Percentiles rank a stretch among this genome's conserved stretches.
phyloP scores from a whole-genome alignment of 148 eudicot species.

The Rhododendron molle region DNA sequence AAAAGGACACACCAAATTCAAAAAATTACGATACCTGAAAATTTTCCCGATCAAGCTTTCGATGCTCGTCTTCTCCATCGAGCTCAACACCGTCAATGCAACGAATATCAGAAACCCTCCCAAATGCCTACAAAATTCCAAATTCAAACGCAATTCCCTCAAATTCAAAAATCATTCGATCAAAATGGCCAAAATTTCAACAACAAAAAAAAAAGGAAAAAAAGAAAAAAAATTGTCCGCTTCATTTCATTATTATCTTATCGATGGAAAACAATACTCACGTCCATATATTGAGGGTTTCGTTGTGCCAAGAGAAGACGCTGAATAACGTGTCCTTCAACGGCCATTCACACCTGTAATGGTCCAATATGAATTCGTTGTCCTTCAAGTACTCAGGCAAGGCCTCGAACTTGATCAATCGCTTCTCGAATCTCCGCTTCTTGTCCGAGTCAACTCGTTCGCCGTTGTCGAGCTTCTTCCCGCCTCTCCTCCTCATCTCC shows the following conservation, averaged over 20 bases:
- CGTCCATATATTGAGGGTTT: conserved; percentile 83
- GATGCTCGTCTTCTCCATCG: conserved; percentile 37
- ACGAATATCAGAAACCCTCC: conserved; percentile 66
- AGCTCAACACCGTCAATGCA: conserved; percentile 49
- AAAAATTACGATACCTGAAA: conserved; percentile 1
- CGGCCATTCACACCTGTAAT: conserved; percentile 96
- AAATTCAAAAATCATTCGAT: background rate
- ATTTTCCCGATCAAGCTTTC: conserved; percentile 40
- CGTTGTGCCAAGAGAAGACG: conserved; percentile 83
- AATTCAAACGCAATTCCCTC: background rate
- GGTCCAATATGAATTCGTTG: conserved; percentile 67
- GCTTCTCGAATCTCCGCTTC: background rate
- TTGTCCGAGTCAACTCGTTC: background rate
- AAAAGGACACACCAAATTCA: background rate
- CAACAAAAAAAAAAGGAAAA: too few relatives aligned
- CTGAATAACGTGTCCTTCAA: conserved; percentile 65
- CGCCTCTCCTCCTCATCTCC: background rate
- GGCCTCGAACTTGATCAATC: conserved; percentile 30
- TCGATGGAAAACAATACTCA: background rate
- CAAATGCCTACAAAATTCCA: conserved; percentile 57
- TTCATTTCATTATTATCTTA: background rate
- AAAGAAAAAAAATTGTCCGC: background rate
- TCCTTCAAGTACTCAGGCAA: conserved; percentile 84
- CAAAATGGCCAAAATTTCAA: background rate
- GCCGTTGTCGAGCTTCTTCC: background rate